Base-by-base conservation (phyloP, 768 basidiomycete genomes). In the Porpolomopsis calyptriformis region DNA sequence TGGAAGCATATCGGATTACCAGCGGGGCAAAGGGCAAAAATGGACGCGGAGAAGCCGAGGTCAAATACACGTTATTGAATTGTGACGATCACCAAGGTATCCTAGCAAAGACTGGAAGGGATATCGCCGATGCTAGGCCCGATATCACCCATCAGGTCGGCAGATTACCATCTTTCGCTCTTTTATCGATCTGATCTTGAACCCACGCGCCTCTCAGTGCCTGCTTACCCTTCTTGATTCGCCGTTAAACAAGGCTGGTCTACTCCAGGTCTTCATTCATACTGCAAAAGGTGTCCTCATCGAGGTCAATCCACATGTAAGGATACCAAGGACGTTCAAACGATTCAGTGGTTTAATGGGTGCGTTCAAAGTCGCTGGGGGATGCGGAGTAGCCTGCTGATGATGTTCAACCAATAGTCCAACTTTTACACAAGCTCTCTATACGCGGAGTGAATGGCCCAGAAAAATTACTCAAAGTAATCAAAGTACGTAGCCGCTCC, bases 41-140 rank as follows among this genome's bases (percentile, higher is more conserved):
- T 61, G 78, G 69, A 57, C 69, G 71, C 40, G 75, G 77, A 50
- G 76, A 73, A 48, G 73, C 73, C 20, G 92, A 94, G 49, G 90
- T 88, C 48, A 97, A 97, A 66, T 98, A 97, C 64, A 92, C 92
- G 7, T 68, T 99, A 48, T 65, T 99, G 53, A 99, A 99, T 65
- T 98, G 96, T 63, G 96, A 98, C 61, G 96, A 98, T 55, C 96
- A 97, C 65, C 96, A 99, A 62, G 94, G 94, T 46, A 96, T 99
- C 54, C 72, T 99, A 51, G 94, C 96, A 4, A 98, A 96, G 65
- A 96, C 91, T 0, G 91, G 92, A 12, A 77, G 94, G 60, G 96
- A 99, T 65, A 98, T 98, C 50, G 96, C 96, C 12, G 93, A 98
- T 66, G 96, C 96, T n/a, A 72, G 96, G 52, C 96, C 96, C 2